phyloP scores from a whole-genome alignment of 352 stramenopile species.

The Phytopythium ostracodes region DNA sequence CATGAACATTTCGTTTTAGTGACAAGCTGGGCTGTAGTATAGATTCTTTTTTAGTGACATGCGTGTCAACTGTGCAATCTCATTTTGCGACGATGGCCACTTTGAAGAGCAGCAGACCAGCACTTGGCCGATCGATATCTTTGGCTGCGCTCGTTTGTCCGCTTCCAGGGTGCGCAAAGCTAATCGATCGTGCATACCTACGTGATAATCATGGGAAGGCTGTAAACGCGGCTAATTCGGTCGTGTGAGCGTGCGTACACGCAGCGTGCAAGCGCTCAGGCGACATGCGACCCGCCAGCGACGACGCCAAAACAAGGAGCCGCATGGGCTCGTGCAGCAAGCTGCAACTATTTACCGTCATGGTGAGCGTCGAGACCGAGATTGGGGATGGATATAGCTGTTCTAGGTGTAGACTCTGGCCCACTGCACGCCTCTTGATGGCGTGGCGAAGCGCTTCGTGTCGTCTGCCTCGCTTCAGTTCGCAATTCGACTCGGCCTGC shows the following conservation, averaged over 20 bases:
- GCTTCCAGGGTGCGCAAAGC: neutral
- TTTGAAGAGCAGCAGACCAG: neutral
- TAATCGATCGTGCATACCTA: neutral
- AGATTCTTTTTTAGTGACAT: slow-evolving; percentile 1
- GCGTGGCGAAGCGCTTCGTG: neutral
- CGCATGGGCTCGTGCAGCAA: neutral
- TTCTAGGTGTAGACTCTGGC: too few relatives aligned
- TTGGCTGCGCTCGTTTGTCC: neutral
- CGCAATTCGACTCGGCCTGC: neutral
- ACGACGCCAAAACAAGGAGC: too few relatives aligned
- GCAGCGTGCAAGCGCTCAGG: too few relatives aligned
- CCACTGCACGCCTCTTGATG: too few relatives aligned
- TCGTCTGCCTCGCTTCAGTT: neutral
- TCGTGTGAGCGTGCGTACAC: neutral
- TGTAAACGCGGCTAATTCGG: slow-evolving; percentile 6
- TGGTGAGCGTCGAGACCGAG: neutral
- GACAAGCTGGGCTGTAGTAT: neutral
- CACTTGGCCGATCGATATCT: slow-evolving; percentile 2
- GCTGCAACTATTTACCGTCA: neutral
- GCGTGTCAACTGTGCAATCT: neutral
- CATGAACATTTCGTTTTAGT: neutral
- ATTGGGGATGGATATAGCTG: neutral
- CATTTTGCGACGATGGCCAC: neutral
- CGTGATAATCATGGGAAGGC: neutral
- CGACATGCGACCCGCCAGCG: neutral